Evolutionary conservation across 805 yeast species (phyloP), one percentile per base, ranked within the genome.

Genomic region (Komagataella populi): DNA sequence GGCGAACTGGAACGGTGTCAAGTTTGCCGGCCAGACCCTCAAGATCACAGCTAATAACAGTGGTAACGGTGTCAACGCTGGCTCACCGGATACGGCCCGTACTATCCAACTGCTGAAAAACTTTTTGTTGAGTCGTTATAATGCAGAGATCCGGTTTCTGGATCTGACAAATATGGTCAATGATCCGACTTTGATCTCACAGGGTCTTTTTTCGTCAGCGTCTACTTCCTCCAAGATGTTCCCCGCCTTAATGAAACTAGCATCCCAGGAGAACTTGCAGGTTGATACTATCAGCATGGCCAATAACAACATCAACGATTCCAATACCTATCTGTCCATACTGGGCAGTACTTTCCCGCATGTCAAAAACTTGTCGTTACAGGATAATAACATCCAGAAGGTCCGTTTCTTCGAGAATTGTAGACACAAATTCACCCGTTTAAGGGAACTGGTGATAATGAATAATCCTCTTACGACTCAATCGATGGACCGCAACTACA

Each of bases 181-280:
- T 45, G 98, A 82, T 62, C 83, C 76, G 30, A 70, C 67, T 8
- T 70, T 91, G 45, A 68, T 65, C 10, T 67, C 73, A 17, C 74
- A 74, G 54, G 95, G 96, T 0, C 70, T 87, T 50, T 81, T 89
- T 55, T 52, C 64, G 3, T 57, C 56, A 22, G 49, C 62, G 1
- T 54, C 53, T 12, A 75, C 78, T 14, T 68, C 81, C 4, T 75
- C 90, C 12, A 93, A 91, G 65, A 83, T 89, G 76, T 88, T 91
- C 64, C 84, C 88, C 8, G 98, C 98, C 0, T 68, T 93, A 56
- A 79, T 91, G 84, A 86, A 84, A 62, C 66, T 91, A 6, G 96
- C 96, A 1, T 67, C 70, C 3, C 77, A 78, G 50, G 66, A 66
- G 36, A 57, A 58, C 3, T 39, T 63, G n/a, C 80, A 77, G 23